phyloP scores from a whole-genome alignment of 768 basidiomycete genomes.

The Flagelloscypha sp. region DNA sequence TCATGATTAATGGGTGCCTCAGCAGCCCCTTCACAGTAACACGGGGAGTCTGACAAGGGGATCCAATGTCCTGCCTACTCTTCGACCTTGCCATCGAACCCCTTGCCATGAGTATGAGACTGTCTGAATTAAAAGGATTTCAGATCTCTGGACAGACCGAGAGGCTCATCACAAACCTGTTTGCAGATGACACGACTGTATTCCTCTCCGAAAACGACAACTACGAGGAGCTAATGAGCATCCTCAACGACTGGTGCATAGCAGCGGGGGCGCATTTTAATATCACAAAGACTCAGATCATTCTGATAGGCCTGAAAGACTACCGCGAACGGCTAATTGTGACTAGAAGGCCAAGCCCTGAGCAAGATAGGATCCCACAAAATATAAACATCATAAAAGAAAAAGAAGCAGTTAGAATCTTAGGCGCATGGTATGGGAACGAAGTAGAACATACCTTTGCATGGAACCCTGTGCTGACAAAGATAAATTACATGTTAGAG shows the following conservation, averaged over 20 bases:
- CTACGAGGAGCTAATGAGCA: not conserved
- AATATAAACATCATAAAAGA: constrained; percentile 11
- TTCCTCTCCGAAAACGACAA: constrained; percentile 14
- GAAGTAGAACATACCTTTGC: constrained; percentile 6
- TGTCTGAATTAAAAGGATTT: constrained; percentile 6
- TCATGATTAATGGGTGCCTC: constrained; percentile 11
- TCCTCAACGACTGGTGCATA: not conserved
- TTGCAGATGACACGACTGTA: constrained; percentile 17
- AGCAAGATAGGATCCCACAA: not conserved
- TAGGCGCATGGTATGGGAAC: constrained; percentile 19
- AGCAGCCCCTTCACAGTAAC: constrained; percentile 11
- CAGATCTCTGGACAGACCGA: constrained; percentile 2
- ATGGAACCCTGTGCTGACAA: constrained; percentile 13
- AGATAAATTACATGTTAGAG: constrained; percentile 8
- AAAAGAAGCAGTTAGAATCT: constrained; percentile 7
- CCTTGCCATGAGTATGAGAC: constrained; percentile 3
- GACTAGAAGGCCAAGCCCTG: not conserved
- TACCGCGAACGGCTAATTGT: not conserved
- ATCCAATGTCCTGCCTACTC: constrained; percentile 12
- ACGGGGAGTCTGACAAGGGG: constrained; percentile 11
- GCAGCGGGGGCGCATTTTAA: constrained; percentile 9
- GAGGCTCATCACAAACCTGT: constrained; percentile 10
- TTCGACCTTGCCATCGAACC: constrained; percentile 13
- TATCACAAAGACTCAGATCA: constrained; percentile 11
- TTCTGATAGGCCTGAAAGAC: constrained; percentile 1